Evolutionary conservation across 768 basidiomycete genomes (phyloP).

Genomic region (Lentinula edodes): DNA sequence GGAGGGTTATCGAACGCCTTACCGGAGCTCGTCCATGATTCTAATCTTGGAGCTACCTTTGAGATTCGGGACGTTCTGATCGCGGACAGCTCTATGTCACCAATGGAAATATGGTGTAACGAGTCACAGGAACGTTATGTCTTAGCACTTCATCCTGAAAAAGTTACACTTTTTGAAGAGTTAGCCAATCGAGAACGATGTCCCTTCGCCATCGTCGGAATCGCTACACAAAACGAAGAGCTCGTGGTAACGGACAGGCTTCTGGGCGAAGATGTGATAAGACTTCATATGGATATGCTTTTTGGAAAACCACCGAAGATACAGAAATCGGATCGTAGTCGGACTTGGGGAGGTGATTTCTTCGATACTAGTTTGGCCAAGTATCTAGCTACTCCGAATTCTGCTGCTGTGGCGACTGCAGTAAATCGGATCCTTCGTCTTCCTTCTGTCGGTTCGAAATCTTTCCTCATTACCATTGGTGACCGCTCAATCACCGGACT

Average conservation of each 20-base stretch:
- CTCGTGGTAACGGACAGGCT: conserved; percentile 88
- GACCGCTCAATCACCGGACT: conserved; percentile 93
- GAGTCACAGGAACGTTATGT: conserved; percentile 98
- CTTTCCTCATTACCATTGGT: conserved; percentile 98
- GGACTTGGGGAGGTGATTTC: conserved; percentile 26
- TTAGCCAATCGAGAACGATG: conserved; percentile 88
- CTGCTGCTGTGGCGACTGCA: conserved; percentile 35
- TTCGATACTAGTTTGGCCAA: conserved; percentile 71
- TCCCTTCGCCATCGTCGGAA: conserved; percentile 89
- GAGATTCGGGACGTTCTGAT: conserved; percentile 93
- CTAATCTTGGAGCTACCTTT: conserved; percentile 83
- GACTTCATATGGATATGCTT: conserved; percentile 88
- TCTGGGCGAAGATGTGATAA: conserved; percentile 73
- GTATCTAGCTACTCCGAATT: conserved; percentile 48
- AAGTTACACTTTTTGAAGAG: conserved; percentile 56
- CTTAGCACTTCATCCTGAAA: conserved; percentile 72
- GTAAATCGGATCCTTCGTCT: conserved; percentile 80
- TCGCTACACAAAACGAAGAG: conserved; percentile 75
- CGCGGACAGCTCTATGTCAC: conserved; percentile 91
- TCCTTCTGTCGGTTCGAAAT: conserved; percentile 91
- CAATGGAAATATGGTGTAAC: conserved; percentile 99
- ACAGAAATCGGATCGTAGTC: conserved; percentile 62
- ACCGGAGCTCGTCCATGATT: conserved; percentile 95
- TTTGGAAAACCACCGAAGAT: conserved; percentile 97
- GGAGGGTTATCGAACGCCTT: conserved; percentile 96